Evolutionary conservation across 2,329 filamentous ascomycete species (phyloP).

Genomic region (Fusarium hainanense): DNA sequence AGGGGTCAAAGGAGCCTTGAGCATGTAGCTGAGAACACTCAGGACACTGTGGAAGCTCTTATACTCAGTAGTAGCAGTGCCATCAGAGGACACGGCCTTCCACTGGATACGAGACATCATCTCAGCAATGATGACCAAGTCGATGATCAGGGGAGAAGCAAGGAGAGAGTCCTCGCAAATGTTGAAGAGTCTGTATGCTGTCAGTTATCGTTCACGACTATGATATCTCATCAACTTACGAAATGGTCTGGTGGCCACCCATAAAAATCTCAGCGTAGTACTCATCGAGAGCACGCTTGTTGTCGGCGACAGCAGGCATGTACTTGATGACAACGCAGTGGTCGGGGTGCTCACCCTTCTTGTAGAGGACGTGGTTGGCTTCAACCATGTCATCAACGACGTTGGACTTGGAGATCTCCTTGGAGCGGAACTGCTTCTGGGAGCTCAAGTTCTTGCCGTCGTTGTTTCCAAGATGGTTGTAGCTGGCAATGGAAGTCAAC

Average conservation of each 20-base stretch:
- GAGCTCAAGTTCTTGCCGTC: constrained; percentile 99
- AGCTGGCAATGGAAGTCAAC: constrained; percentile 96
- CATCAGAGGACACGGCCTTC: constrained; percentile 71
- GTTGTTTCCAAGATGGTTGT: constrained; percentile 99
- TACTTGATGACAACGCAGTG: constrained; percentile 99
- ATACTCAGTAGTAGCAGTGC: constrained; percentile 72
- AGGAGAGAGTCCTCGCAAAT: constrained; percentile 98
- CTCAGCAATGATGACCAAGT: constrained; percentile 91
- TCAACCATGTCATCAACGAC: constrained; percentile 99
- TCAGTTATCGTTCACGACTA: constrained; percentile 25
- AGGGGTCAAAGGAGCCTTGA: constrained; percentile 93
- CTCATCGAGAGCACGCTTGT: constrained; percentile 98
- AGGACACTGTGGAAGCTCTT: constrained; percentile 97
- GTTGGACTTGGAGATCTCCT: constrained; percentile 99
- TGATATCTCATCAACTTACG: constrained; percentile 58
- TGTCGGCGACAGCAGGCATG: constrained; percentile 98
- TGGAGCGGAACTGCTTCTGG: constrained; percentile 98
- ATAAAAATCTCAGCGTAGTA: constrained; percentile 99
- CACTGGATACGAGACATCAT: constrained; percentile 99
- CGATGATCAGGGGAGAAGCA: constrained; percentile 96
- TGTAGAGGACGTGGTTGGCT: constrained; percentile 91
- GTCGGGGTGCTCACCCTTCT: constrained; percentile 92
- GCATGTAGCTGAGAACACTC: constrained; percentile 98
- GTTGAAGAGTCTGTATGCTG: constrained; percentile 82
- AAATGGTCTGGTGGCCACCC: constrained; percentile 97